Conservation (phyloP, 176 grass and related monocot genomes). For the Avena eriantha region DNA sequence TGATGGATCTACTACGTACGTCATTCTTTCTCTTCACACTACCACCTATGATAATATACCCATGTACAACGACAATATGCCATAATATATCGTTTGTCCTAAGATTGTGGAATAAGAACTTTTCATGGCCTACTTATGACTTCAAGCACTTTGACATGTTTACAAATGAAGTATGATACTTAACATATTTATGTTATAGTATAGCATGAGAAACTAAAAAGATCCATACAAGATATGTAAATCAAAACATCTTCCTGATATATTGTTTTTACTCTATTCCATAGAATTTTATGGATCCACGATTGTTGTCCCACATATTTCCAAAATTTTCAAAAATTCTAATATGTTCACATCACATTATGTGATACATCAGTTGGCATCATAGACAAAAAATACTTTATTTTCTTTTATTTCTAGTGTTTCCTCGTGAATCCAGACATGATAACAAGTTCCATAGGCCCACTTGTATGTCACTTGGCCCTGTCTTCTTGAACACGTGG, state of each 20-base stretch:
- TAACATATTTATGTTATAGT: not conserved
- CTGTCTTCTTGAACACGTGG: not conserved
- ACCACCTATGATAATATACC: not conserved
- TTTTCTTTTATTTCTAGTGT: not conserved
- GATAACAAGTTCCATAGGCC: not conserved
- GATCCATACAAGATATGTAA: not conserved
- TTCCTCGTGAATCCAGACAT: not conserved
- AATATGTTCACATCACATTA: not conserved
- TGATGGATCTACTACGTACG: not conserved
- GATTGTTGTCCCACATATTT: not conserved
- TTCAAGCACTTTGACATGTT: not conserved
- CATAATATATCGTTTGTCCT: not conserved
- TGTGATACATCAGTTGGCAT: not conserved
- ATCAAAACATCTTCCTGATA: not conserved
- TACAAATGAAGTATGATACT: not conserved
- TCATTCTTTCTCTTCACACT: not conserved
- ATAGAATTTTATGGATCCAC: not conserved
- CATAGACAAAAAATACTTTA: not conserved
- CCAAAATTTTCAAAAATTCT: not conserved
- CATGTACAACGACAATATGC: not conserved
- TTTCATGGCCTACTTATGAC: not conserved
- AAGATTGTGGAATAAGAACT: not conserved
- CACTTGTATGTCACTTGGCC: conserved; percentile 18
- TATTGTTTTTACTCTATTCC: not conserved
- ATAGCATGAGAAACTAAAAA: not conserved